Base-by-base conservation (phyloP, 164 flowering plant species). In the Stephania cephalantha region DNA sequence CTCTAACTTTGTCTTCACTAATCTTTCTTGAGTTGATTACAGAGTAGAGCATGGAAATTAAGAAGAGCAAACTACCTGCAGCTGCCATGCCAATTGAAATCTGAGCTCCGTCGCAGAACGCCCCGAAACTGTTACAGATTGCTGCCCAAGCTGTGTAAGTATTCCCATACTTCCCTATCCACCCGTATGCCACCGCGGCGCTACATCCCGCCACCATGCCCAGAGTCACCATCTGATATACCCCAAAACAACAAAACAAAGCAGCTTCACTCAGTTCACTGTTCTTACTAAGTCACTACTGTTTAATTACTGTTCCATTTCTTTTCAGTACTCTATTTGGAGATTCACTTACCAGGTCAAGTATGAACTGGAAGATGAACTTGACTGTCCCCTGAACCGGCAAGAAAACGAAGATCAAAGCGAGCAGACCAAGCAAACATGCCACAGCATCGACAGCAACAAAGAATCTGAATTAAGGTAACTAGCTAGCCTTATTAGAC, bases 161-260 rank as follows among this genome's bases (percentile, higher is more conserved):
- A 55, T 87, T 83, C 9, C 97, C 97, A 73, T 79, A 78, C 5
- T 42, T 68, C 2, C 85, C 88, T 70, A 91, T 74, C n/a, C 73
- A 85, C 0, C 89, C 90, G 9, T 84, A 73, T 2, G 91, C 87
- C 1, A 83, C 76, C 5, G 89, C 90, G 0, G 93, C 91, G 0
- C 90, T 81, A 53, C 84, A 81, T 65, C 85, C 91, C 1, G 90
- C 80, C 30, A 83, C 78, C 58, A 82, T 35, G 80, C 90, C 31
- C 71, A 84, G 71, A 85, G 80, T 71, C 73, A 83, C 75, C 48
- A 84, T 80, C 97, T 92, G 87, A 11, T 2, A 48, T 7, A 61
- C 25, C 25, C 25, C 25, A 25, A 25, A 61, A 5, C 20, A 61
- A 20, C 18, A 20, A 61, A 61, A 7, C 66, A 61, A 61, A 61